These are phyloP conservation scores for Talaromyces sp. DNA, from an alignment of 2,329 filamentous ascomycete genomes.

Conservation along the genomic window DNA sequence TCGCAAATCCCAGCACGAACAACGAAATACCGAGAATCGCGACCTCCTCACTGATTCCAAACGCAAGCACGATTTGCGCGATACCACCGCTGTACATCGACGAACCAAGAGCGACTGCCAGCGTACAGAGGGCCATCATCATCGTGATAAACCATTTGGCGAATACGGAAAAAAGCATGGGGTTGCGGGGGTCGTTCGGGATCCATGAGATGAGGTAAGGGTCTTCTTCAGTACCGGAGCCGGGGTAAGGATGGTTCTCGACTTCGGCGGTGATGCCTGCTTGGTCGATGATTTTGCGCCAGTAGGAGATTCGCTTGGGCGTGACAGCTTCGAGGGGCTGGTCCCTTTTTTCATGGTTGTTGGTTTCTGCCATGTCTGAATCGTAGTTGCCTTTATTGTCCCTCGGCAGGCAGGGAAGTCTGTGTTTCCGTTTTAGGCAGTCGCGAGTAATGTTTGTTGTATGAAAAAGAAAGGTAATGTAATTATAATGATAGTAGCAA, in stretches of 20 bases:
- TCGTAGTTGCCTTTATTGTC: conserved; percentile 2
- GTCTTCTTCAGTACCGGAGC: conserved; percentile 42
- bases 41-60: conserved; percentile 36
- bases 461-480: neutral
- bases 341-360: conserved; percentile 29
- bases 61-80: conserved; percentile 33
- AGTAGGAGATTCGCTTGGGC: conserved; percentile 34
- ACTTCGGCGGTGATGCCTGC: conserved; percentile 37
- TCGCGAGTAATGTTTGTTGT: neutral
- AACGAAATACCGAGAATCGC: conserved; percentile 45
- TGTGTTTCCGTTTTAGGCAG: neutral
- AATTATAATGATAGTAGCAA: too few relatives aligned
- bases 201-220: conserved; percentile 46
- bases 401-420: neutral
- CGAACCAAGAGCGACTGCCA: conserved; percentile 44
- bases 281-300: conserved; percentile 32
- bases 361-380: conserved; percentile 10
- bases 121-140: conserved; percentile 38
- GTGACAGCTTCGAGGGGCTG: conserved; percentile 17
- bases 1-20: conserved; percentile 47
- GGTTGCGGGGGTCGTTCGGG: conserved; percentile 43
- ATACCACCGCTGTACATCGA: conserved; percentile 44
- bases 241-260: conserved; percentile 32
- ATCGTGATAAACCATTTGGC: conserved; percentile 44
- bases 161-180: conserved; percentile 32